Base-by-base conservation (phyloP, 2,329 filamentous ascomycete species). In the Claviceps maximensis region DNA sequence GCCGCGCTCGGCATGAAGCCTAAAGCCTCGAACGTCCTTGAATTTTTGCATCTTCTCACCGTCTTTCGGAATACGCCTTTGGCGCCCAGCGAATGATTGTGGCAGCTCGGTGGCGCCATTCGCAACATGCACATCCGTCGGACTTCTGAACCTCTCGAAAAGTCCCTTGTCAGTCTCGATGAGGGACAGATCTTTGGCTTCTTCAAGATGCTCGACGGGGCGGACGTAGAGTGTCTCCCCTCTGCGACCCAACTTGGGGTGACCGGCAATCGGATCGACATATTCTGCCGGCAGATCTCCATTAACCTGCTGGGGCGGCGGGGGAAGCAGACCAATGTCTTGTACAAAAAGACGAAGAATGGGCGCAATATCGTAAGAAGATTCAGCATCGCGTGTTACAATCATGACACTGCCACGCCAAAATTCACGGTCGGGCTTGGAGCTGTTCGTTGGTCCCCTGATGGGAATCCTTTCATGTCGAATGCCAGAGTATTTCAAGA, bases 321-420 rank as follows among this genome's bases (percentile, higher is more conserved):
- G 86, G 7, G 87, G 85, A 2, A 95, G 72, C 19, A 95, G 72
- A 56, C 90, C 86, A 66, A 91, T 85, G 1, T 89, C 86, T 63
- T 96, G 90, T 7, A 85, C 82, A 65, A 97, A 98, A 4, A 98
- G 69, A 45, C 90, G 80, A 58, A 98, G 71, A 0, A 79, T 87
- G 4, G 93, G 93, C 0, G 78, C 78, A 48, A 88, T 83, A 46
- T 83, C 80, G 63, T 96, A 95, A 0, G 85, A 86, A 2, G 91
- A 97, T 42, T 85, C 79, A 2, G 80, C 77, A 63, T 98, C 91
- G 51, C 83, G 78, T 0, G 93, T 97, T 23, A 98, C 89, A 61
- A 98, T 95, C 88, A 98, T 89, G 54, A 97, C 78, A 55, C 83
- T 94, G 5, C 93, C 93, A 65, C 90, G 82, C 93, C 93, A 98